Conservation (phyloP, 257 asterid species). For the Capsicum chinense region DNA sequence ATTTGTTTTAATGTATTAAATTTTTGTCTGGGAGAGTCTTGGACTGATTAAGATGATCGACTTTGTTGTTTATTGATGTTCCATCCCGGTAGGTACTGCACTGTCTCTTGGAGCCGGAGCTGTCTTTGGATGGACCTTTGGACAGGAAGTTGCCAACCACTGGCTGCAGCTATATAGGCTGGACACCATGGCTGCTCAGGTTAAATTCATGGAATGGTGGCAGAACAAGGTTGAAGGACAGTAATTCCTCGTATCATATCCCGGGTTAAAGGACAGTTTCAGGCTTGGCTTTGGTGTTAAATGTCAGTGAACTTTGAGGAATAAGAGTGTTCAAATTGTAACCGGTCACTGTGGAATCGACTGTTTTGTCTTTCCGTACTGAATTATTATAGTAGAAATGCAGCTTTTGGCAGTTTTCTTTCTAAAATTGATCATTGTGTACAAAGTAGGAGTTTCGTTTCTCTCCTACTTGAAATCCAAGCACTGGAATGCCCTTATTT, state of each 20-base stretch:
- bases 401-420: background rate
- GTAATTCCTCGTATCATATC: background rate
- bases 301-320: constrained; percentile 4
- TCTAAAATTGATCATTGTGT: background rate
- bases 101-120: constrained; percentile 84
- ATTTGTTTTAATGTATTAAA: background rate
- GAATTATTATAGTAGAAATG: constrained; percentile 1
- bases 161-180: constrained; percentile 71
- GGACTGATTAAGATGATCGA: constrained; percentile 3
- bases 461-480: background rate
- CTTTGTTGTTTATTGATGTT: constrained; percentile 20
- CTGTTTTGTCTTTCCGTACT: background rate
- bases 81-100: constrained; percentile 61
- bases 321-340: constrained; percentile 25
- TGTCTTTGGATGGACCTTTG: constrained; percentile 73
- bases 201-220: constrained; percentile 91
- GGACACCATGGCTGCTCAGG: constrained; percentile 79
- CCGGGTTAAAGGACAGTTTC: constrained; percentile 9
- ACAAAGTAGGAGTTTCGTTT: background rate
- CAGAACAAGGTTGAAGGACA: constrained; percentile 65
- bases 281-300: background rate
- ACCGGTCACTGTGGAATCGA: background rate
- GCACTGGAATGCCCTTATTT: background rate
- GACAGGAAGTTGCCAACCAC: constrained; percentile 84
- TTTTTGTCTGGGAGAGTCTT: background rate